Conservation (phyloP, 139 green algal genomes). For the Eudorina sp. region DNA sequence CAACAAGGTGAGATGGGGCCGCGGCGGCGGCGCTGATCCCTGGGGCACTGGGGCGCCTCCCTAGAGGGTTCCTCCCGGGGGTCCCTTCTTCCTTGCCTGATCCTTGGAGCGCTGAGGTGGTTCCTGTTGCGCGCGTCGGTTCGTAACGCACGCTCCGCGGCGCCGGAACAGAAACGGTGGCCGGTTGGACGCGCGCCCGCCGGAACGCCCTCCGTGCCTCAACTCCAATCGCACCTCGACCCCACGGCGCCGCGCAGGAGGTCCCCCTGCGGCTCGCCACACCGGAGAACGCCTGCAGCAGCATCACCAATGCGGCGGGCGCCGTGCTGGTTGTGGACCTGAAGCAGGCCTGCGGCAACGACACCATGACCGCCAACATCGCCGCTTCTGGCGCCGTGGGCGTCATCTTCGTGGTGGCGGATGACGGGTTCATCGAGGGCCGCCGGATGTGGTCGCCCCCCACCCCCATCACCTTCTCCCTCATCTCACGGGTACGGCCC, state of each 20-base stretch:
- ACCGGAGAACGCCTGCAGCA: background rate
- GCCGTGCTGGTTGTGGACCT: slow-evolving; percentile 2
- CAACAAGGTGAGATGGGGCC: background rate
- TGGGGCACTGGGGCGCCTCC: background rate
- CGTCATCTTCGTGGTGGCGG: background rate
- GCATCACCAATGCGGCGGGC: too few species aligned
- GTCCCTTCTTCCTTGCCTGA: background rate
- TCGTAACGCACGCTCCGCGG: background rate
- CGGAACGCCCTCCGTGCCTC: background rate
- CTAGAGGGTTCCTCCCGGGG: background rate
- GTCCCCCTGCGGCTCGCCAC: background rate
- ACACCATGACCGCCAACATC: background rate
- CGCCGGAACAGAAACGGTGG: too few species aligned
- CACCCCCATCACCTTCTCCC: background rate
- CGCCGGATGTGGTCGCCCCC: background rate
- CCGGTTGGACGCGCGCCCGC: too few species aligned
- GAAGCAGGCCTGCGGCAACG: slow-evolving; percentile 25
- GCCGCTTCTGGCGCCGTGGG: background rate
- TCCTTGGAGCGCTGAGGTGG: background rate
- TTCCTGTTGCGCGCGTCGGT: background rate
- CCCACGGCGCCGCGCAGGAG: background rate
- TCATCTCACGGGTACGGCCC: background rate
- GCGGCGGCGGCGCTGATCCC: background rate
- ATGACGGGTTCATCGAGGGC: background rate
- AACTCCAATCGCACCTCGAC: background rate